Evolutionary conservation across 176 grass and related monocot genomes (phyloP).

Genomic region (Rhipidocladum racemiflorum): DNA sequence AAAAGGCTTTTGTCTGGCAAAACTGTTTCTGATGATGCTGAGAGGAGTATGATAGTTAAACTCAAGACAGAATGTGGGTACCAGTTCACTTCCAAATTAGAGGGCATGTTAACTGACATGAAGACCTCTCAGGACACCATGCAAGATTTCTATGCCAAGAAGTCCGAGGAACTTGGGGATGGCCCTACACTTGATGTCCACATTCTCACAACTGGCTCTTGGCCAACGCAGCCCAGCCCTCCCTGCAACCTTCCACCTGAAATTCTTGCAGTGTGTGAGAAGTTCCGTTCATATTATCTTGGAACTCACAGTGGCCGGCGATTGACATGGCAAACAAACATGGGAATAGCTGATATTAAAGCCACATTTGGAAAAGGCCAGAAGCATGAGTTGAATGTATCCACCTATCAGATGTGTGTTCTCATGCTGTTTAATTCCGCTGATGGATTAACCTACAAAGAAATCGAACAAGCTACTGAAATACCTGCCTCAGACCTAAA

Average conservation of each 20-base stretch:
- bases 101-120: slow-evolving; percentile 99
- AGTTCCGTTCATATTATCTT: slow-evolving; percentile 84
- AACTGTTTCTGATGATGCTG: slow-evolving; percentile 92
- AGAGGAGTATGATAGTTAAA: slow-evolving; percentile 99
- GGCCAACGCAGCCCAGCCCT: slow-evolving; percentile 83
- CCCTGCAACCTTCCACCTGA: slow-evolving; percentile 84
- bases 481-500: slow-evolving; percentile 91
- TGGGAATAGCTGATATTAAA: slow-evolving; percentile 97
- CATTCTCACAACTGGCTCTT: slow-evolving; percentile 93
- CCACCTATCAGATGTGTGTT: slow-evolving; percentile 98
- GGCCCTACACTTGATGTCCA: slow-evolving; percentile 82
- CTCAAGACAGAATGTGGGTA: slow-evolving; percentile 98
- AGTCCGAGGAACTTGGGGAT: slow-evolving; percentile 65
- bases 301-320: slow-evolving; percentile 89
- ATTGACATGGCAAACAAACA: slow-evolving; percentile 99
- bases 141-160: slow-evolving; percentile 82
- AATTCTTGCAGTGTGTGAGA: slow-evolving; percentile 77
- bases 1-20: slow-evolving; percentile 83
- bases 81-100: slow-evolving; percentile 95
- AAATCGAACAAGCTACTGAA: slow-evolving; percentile 77
- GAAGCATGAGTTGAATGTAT: slow-evolving; percentile 96
- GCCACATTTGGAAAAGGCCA: slow-evolving; percentile 83
- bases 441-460: slow-evolving; percentile 62
- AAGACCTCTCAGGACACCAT: slow-evolving; percentile 97
- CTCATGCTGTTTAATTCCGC: slow-evolving; percentile 86